Evolutionary conservation across 768 basidiomycete genomes (phyloP), one percentile per base, ranked within the genome.

Genomic region (Exsudoporus frostii): DNA sequence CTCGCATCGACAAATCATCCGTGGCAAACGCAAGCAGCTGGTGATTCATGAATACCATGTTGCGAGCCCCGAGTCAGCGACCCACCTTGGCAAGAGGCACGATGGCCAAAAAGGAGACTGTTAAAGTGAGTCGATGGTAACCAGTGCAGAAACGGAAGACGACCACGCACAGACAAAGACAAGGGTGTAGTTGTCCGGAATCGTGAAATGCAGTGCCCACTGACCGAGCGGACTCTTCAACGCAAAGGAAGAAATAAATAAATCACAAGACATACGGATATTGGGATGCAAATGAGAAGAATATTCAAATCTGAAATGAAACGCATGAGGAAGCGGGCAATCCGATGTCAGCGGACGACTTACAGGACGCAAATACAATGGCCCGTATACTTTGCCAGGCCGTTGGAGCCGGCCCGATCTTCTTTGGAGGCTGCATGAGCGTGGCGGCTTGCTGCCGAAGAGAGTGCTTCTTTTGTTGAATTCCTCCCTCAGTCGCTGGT

Each of bases 1-100:
- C 84, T 29, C 90, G 83, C 50, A 91, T 63, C 4, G 92, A 88
- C 17, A 94, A 59, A 57, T 94, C 89, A 54, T 94, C 92, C 0
- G 92, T 94, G 1, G 90, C 90, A 63, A 92, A 92, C 1, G 85
- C 86, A 2, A 93, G 76, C 5, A 92, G 70, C 86, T 90, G 51
- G 2, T 30, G 43, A 36, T 20, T 17, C 9, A 29, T 62, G 19
- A 56, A 58, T 13, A 54, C 30, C 7, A 25, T 7, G 36, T 8
- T 19, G 30, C 6, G 32, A 45, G n/a, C 27, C 1, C 29, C 29
- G 22, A 33, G 33, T 32, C 13, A 25, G 13, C 10, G 1, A 29
- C 47, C 25, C 38, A 86, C 87, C 72, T 91, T 90, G 37, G 91
- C 91, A 6, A 93, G 76, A 7, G 92, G 92, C 54, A 94, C 80